phyloP scores from a whole-genome alignment of 768 basidiomycete genomes.

The Tephrocybe sp. region DNA sequence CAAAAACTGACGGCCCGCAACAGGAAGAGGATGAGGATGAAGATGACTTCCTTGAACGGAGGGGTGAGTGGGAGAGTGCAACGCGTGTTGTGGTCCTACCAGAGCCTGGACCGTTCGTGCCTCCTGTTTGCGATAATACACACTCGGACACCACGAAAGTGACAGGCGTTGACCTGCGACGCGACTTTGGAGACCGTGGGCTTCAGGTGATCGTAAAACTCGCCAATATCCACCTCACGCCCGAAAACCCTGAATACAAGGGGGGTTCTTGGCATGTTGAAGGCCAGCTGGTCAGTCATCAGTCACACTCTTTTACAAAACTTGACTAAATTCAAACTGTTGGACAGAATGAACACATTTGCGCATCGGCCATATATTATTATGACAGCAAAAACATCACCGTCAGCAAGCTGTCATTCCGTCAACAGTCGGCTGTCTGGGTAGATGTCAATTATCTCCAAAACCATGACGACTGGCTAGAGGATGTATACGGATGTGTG shows the following conservation, averaged over 20 bases:
- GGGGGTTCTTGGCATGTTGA: slow-evolving; percentile 18
- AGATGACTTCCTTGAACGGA: slow-evolving; percentile 11
- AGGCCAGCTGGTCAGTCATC: slow-evolving; percentile 13
- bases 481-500: slow-evolving; percentile 3
- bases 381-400: slow-evolving; percentile 17
- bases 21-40: slow-evolving; percentile 17
- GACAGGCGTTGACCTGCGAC: slow-evolving; percentile 5
- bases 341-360: slow-evolving; percentile 17
- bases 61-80: slow-evolving; percentile 15
- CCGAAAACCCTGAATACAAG: slow-evolving; percentile 11
- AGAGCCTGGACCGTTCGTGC: slow-evolving; percentile 18
- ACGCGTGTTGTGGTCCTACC: slow-evolving; percentile 16
- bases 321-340: background rate
- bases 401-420: slow-evolving; percentile 7
- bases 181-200: slow-evolving; percentile 5
- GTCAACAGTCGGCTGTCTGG: slow-evolving; percentile 1
- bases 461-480: slow-evolving; percentile 11
- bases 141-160: background rate
- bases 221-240: slow-evolving; percentile 17
- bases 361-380: slow-evolving; percentile 17
- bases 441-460: background rate
- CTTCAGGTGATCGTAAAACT: slow-evolving; percentile 17
- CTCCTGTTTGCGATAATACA: slow-evolving; percentile 1
- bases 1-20: slow-evolving; percentile 18
- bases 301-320: background rate